Evolutionary conservation across 139 green algal species (phyloP).

Genomic region (Chlorella sp.): DNA sequence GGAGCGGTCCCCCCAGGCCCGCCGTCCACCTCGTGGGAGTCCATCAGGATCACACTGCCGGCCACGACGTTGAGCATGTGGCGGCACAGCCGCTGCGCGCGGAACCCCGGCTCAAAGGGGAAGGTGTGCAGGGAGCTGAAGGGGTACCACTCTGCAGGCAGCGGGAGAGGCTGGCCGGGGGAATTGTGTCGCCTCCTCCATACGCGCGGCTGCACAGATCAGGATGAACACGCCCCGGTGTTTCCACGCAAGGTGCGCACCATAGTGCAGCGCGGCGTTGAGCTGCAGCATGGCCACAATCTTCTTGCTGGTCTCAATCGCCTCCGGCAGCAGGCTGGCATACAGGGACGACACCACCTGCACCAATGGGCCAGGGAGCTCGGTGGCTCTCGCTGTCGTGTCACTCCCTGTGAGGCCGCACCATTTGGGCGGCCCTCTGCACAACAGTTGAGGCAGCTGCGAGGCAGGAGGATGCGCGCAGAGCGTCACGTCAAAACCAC

Average conservation of each 20-base stretch:
- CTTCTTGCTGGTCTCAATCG: not conserved
- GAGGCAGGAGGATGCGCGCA: no score
- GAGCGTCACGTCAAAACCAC: no score
- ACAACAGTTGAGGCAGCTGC: no score
- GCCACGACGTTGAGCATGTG: constrained; percentile 36
- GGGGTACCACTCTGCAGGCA: constrained; percentile 8
- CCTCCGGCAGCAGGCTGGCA: not conserved
- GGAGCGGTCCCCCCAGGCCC: no score
- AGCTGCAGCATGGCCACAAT: constrained; percentile 26
- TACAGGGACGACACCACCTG: constrained; percentile 6
- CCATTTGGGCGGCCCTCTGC: no score
- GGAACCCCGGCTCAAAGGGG: not conserved
- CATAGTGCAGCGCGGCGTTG: not conserved
- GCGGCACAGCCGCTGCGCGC: constrained; percentile 31
- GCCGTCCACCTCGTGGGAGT: constrained; percentile 3
- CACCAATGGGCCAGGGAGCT: not conserved
- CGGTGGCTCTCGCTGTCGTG: no score
- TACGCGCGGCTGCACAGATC: no score
- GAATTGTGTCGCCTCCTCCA: no score
- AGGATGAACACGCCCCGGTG: no score
- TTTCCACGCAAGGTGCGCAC: no score
- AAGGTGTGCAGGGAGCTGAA: not conserved
- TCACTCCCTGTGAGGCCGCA: no score
- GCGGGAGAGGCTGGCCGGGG: no score
- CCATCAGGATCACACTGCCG: not conserved